Evolutionary conservation across 805 yeast genomes (phyloP).

Genomic region (Ogataea polymorpha): DNA sequence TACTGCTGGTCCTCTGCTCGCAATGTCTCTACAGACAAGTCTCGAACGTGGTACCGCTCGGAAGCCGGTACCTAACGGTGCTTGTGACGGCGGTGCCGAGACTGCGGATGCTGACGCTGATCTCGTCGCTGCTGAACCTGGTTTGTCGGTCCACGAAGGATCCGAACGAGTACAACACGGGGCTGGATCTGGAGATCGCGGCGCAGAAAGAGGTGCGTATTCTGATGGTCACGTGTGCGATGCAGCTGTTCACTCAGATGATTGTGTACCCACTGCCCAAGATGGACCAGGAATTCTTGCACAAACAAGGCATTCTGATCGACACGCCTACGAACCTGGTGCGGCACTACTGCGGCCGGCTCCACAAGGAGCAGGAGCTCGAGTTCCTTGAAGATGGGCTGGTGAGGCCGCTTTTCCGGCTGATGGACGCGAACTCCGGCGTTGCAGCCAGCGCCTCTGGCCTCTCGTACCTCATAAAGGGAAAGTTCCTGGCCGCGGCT

Average conservation of each 20-base stretch:
- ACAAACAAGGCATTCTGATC: conserved; percentile 30
- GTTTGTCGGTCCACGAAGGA: conserved; percentile 47
- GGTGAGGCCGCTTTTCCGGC: conserved; percentile 44
- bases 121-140: conserved; percentile 70
- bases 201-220: conserved; percentile 41
- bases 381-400: conserved; percentile 46
- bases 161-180: conserved; percentile 40
- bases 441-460: conserved; percentile 20
- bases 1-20: conserved; percentile 61
- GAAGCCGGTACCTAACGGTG: conserved; percentile 59
- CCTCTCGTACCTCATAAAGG: conserved; percentile 27
- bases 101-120: conserved; percentile 45
- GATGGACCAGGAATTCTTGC: conserved; percentile 37
- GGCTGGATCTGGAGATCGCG: conserved; percentile 34
- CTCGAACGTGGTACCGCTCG: conserved; percentile 41
- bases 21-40: conserved; percentile 53
- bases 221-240: conserved; percentile 48
- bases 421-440: conserved; percentile 31
- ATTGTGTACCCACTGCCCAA: conserved; percentile 62
- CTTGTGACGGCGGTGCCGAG: conserved; percentile 50
- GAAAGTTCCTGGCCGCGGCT: conserved; percentile 14
- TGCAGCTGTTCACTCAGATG: conserved; percentile 62
- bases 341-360: conserved; percentile 48
- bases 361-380: conserved; percentile 55
- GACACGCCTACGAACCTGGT: conserved; percentile 44